Percentiles rank a stretch among this genome's conserved stretches.
Evolutionary conservation across 2,329 filamentous ascomycete species (phyloP).

Genomic region (Penicillium italicum): DNA sequence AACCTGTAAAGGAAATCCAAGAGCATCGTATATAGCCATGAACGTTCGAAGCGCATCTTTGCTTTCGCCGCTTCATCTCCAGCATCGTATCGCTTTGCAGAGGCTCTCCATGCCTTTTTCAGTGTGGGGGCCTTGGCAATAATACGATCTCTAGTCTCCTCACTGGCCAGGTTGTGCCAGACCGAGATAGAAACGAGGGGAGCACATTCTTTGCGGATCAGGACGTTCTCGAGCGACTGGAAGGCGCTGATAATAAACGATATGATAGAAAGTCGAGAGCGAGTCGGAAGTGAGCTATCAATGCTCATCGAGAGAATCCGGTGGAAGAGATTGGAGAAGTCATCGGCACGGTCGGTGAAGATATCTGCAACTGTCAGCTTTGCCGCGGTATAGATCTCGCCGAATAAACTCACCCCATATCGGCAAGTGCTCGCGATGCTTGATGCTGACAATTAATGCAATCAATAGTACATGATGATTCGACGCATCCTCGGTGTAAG

Average conservation of each 20-base stretch:
- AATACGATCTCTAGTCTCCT: constrained; percentile 66
- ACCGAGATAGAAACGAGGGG: constrained; percentile 90
- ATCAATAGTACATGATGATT: constrained; percentile 89
- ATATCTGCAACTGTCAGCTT: constrained; percentile 53
- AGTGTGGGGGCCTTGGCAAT: constrained; percentile 71
- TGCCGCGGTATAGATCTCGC: background rate
- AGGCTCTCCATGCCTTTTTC: constrained; percentile 85
- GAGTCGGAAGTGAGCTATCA: constrained; percentile 62
- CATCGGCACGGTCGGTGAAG: constrained; percentile 71
- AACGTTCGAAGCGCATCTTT: constrained; percentile 81
- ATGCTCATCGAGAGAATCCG: constrained; percentile 84
- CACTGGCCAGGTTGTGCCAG: constrained; percentile 88
- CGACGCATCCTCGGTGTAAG: constrained; percentile 80
- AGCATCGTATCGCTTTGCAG: constrained; percentile 79
- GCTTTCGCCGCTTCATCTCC: constrained; percentile 77
- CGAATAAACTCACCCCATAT: constrained; percentile 68
- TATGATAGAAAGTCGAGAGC: constrained; percentile 76
- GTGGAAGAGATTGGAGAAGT: constrained; percentile 86
- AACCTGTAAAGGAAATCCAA: constrained; percentile 76
- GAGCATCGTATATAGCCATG: constrained; percentile 85
- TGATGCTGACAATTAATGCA: constrained; percentile 80
- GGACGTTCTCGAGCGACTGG: constrained; percentile 82
- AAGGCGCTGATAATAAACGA: constrained; percentile 88
- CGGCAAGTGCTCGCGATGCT: constrained; percentile 78
- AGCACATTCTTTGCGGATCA: constrained; percentile 94